phyloP scores from a whole-genome alignment of 306 rosid species.

The Citrullus amarus region DNA sequence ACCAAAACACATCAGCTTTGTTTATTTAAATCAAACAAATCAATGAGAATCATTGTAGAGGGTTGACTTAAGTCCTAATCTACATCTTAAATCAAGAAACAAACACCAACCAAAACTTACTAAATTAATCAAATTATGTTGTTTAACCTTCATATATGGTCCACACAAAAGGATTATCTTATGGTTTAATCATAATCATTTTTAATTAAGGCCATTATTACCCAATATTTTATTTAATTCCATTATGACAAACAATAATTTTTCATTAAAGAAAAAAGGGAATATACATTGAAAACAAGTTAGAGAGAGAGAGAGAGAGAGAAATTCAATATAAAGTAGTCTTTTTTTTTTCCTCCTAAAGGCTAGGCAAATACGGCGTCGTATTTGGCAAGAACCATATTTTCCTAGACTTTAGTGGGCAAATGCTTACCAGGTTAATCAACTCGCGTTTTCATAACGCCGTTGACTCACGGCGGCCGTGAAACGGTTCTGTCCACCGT shows the following conservation, averaged over 20 bases:
- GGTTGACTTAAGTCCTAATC: constrained; percentile 7
- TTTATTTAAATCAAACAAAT: background rate
- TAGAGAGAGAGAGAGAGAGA: background rate
- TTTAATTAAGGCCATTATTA: background rate
- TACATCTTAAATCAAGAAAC: background rate
- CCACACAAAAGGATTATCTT: background rate
- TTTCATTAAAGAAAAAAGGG: background rate
- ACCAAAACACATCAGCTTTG: background rate
- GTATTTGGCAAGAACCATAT: background rate
- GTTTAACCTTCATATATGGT: background rate
- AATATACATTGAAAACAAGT: background rate
- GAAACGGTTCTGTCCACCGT: constrained; percentile 38
- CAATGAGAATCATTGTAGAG: background rate
- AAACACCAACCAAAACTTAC: background rate
- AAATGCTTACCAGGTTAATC: background rate
- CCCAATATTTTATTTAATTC: background rate
- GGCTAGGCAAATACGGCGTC: background rate
- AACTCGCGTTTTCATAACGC: background rate
- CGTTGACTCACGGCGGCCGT: constrained; percentile 39
- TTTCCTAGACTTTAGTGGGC: background rate
- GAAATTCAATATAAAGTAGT: background rate
- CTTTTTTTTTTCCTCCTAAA: background rate
- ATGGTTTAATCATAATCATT: background rate
- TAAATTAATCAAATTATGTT: background rate
- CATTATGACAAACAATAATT: background rate